phyloP scores from a whole-genome alignment of 495 filamentous ascomycete genomes.

The Gamarada debralockiae region DNA sequence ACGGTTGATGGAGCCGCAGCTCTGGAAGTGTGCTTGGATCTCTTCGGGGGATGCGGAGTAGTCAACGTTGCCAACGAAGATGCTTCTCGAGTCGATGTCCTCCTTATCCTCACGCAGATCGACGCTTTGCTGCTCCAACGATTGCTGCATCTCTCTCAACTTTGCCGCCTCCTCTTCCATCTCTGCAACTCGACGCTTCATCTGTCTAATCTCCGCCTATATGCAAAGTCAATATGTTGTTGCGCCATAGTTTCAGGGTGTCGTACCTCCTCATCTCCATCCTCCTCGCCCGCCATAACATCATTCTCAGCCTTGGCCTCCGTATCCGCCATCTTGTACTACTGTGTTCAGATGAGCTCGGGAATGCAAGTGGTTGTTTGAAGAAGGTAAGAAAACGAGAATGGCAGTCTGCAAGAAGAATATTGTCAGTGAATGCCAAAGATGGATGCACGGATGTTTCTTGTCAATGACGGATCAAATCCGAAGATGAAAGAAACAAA shows the following conservation, averaged over 20 bases:
- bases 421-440: not conserved
- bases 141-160: slow-evolving; percentile 93
- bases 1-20: slow-evolving; percentile 94
- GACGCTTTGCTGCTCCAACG: slow-evolving; percentile 77
- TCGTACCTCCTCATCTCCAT: slow-evolving; percentile 27
- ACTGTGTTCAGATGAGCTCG: not conserved
- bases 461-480: too few relatives aligned
- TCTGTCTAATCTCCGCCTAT: slow-evolving; percentile 91
- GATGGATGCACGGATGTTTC: not conserved
- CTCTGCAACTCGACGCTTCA: slow-evolving; percentile 97
- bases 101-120: slow-evolving; percentile 89
- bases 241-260: not conserved
- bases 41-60: slow-evolving; percentile 98
- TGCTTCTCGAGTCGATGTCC: slow-evolving; percentile 90
- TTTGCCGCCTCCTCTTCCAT: slow-evolving; percentile 99
- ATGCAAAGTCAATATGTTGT: not conserved
- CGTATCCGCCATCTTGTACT: slow-evolving; percentile 23
- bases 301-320: slow-evolving; percentile 21
- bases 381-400: not conserved
- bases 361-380: not conserved
- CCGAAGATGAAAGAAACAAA: too few relatives aligned
- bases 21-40: slow-evolving; percentile 98
- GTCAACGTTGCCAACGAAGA: slow-evolving; percentile 99
- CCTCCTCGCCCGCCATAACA: slow-evolving; percentile 15
- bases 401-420: not conserved